A percentile compares a stretch with the other conserved stretches of the same genome.
Conservation (phyloP, 768 basidiomycete genomes). For the Russula lepida region DNA sequence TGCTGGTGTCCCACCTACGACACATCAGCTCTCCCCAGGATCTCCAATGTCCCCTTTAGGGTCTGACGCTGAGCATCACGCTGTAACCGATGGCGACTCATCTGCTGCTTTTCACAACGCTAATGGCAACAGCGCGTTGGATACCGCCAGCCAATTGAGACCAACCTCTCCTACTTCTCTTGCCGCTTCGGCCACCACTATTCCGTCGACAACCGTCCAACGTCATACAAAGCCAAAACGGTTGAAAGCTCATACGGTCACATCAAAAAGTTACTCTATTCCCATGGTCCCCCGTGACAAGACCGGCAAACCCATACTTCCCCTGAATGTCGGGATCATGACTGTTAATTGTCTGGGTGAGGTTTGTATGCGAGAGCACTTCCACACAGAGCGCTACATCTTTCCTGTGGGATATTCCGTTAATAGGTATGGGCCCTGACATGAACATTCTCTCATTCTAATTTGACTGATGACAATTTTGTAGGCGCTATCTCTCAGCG, state of each 20-base stretch:
- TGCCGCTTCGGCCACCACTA: conserved; percentile 24
- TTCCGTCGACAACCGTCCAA: conserved; percentile 30
- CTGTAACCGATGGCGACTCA: conserved; percentile 5
- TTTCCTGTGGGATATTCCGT: conserved; percentile 85
- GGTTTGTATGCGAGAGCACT: conserved; percentile 76
- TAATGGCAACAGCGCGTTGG: conserved; percentile 8
- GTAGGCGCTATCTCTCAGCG: conserved; percentile 72
- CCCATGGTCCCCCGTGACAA: conserved; percentile 73
- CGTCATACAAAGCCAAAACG: conserved; percentile 64
- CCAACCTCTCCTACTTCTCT: conserved; percentile 33
- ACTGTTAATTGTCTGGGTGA: conserved; percentile 67
- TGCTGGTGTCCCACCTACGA: conserved; percentile 13
- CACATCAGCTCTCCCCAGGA: conserved; percentile 15
- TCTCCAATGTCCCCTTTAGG: conserved; percentile 21
- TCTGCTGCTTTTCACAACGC: conserved; percentile 11
- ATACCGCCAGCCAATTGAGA: conserved; percentile 17
- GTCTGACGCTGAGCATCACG: conserved; percentile 17
- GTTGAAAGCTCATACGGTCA: conserved; percentile 73
- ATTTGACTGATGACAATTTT: conserved; percentile 10
- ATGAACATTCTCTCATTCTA: not conserved
- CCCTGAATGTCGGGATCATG: conserved; percentile 82
- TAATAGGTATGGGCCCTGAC: conserved; percentile 42
- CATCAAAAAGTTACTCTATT: conserved; percentile 67
- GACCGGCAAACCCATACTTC: conserved; percentile 59
- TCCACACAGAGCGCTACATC: conserved; percentile 82